Evolutionary conservation across 805 yeast species (phyloP), one percentile per base, ranked within the genome.

Genomic region (Metschnikowia lochheadii): DNA sequence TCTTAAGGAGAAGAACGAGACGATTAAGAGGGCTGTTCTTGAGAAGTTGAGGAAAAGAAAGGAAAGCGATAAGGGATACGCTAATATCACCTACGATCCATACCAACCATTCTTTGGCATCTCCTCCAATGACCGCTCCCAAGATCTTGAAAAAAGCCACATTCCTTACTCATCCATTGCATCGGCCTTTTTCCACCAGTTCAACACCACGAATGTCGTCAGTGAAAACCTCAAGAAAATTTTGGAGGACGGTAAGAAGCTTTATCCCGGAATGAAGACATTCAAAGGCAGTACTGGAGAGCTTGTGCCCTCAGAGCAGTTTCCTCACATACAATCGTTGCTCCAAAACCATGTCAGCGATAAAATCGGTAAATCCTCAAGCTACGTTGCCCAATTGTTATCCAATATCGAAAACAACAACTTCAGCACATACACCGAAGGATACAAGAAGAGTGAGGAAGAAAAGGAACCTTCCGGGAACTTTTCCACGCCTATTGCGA

Each of bases 21-120:
- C 88, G 6, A 84, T 91, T 54, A 83, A 84, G 54, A 80, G 83
- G 49, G 95, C 89, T n/a, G 96, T 94, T 44, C 81, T 83, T 55
- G 96, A 89, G 58, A 87, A 89, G 64, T 76, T 92, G 67, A 81
- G 81, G 46, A 85, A 86, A 55, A 74, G 95, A 40, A 81, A 82
- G 49, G 81, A 56, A 78, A 84, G 55, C 80, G 91, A 87, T 61
- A 78, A 77, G 54, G 88, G 87, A 0, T 91, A 84, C 81, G 80
- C 87, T 56, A 94, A 94, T 62, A 75, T 87, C 47, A 87, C 97
- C 2, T 96, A 90, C 69, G 91, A 87, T 69, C 85, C 94, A 14
- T 81, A 81, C 62, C 87, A 84, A 62, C 97, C 97, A 13, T 83
- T 79, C 49, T 85, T 89, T 64, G 83, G 87, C 55, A 78, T 89